Evolutionary conservation across 169 alveolate genomes (phyloP), one percentile per base, ranked within the genome.

Genomic region (Eimeria brunetti): DNA sequence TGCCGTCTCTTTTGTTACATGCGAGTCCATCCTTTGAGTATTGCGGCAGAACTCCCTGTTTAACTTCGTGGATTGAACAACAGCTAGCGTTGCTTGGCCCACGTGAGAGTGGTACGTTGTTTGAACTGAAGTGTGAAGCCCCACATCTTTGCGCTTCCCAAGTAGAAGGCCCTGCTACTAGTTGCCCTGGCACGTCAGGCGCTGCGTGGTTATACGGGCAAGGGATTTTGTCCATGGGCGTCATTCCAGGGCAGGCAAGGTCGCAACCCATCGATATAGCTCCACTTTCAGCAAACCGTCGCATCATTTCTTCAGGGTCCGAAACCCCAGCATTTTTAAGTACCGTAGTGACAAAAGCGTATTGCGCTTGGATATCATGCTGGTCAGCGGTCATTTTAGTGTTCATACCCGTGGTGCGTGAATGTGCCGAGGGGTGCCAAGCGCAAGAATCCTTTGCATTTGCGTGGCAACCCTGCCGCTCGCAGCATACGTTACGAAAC

Each of bases 241-340:
- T 60, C 71, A 38, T 41, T 41, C 46, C 92, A 60, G 81, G 80
- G 69, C 67, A 41, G 16, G 41, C 80, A 62, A 80, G 24, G 18
- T 62, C 81, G 67, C 69, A 58, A 38, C n/a, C 27, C 64, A 62
- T 38, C 22, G 80, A 14, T 60, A 62, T 41, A 53, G 58, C 80
- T 30, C 81, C 80, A 46, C 92, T 62, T 24, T 85, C 81, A 20
- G 80, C 81, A 60, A 58, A 81, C 64, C 62, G 92, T 49, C 76
- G 80, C 92, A 85, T 30, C 44, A 85, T 27, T 0, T 62, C 81
- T 41, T 85, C 92, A 33, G 80, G 62, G 27, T 85, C 80, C 22
- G 92, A 24, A n/a, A 85, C 18, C 38, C 92, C 92, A n/a, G 92
- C 92, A 38, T 85, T 58, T 60, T 36, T 85, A 22, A 85, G 58